A percentile compares a stretch with the other conserved stretches of the same genome.
These are phyloP conservation scores for Garcia nutans DNA, from an alignment of 345 rosid genomes.

Conservation along the genomic window DNA sequence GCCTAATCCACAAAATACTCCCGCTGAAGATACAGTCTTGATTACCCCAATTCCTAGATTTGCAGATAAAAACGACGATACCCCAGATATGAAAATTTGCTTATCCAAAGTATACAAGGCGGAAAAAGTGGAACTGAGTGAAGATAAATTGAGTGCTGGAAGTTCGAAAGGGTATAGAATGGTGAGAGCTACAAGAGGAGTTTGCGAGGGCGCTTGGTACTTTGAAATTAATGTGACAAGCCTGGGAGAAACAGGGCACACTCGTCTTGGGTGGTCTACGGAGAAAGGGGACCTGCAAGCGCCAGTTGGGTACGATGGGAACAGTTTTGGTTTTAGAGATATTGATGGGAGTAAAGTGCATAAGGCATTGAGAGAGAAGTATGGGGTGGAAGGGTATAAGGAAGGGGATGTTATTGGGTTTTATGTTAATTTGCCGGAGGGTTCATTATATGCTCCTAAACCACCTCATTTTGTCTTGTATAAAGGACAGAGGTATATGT, in stretches of 20 bases:
- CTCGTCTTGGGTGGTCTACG: constrained; percentile 90
- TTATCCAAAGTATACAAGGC: constrained; percentile 91
- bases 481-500: constrained; percentile 85
- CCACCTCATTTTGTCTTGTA: constrained; percentile 76
- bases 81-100: constrained; percentile 65
- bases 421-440: constrained; percentile 85
- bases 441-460: constrained; percentile 65
- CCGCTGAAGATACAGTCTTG: constrained; percentile 65
- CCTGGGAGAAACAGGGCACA: constrained; percentile 90
- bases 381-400: constrained; percentile 84
- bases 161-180: constrained; percentile 91
- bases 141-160: constrained; percentile 80
- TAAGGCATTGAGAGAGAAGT: constrained; percentile 83
- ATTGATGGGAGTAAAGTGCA: constrained; percentile 97
- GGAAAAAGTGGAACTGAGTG: constrained; percentile 88
- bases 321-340: constrained; percentile 90
- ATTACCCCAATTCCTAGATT: constrained; percentile 79
- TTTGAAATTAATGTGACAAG: constrained; percentile 74
- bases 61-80: constrained; percentile 74
- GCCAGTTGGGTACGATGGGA: constrained; percentile 88
- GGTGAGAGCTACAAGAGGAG: constrained; percentile 97
- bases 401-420: constrained; percentile 94
- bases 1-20: constrained; percentile 48
- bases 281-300: constrained; percentile 98
- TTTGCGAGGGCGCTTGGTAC: constrained; percentile 95